A percentile compares a stretch with the other conserved stretches of the same genome.
Conservation (phyloP, 2,329 filamentous ascomycete genomes). For the Apiospora pterosperma region DNA sequence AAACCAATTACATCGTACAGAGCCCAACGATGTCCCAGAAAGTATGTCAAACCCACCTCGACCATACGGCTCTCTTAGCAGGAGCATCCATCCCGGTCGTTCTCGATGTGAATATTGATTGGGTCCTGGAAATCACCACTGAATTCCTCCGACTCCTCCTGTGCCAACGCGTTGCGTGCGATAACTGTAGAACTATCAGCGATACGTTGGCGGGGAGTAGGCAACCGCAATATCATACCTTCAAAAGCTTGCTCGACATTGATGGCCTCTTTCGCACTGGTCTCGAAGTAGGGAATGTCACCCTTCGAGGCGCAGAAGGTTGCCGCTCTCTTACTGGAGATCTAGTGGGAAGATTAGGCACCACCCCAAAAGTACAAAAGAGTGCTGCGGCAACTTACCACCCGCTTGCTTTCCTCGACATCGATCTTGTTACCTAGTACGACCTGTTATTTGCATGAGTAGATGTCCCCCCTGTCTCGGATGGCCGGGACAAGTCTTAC, state of each 20-base stretch:
- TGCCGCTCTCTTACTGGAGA: constrained; percentile 93
- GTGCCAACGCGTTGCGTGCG: constrained; percentile 88
- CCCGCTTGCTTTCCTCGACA: constrained; percentile 94
- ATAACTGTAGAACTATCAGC: constrained; percentile 62
- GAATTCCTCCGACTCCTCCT: constrained; percentile 98
- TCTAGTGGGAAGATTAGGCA: constrained; percentile 45
- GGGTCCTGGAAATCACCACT: constrained; percentile 96
- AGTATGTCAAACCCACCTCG: background rate
- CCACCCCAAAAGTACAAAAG: background rate
- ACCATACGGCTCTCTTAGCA: constrained; percentile 53
- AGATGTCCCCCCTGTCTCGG: background rate
- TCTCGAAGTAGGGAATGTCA: constrained; percentile 98
- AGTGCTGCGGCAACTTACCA: constrained; percentile 52
- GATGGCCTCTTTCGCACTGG: constrained; percentile 96
- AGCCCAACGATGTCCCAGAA: background rate
- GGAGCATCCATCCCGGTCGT: constrained; percentile 86
- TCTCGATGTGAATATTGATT: constrained; percentile 96
- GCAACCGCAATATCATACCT: constrained; percentile 39
- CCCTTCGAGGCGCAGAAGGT: constrained; percentile 98
- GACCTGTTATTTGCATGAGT: constrained; percentile 50
- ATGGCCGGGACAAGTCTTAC: constrained; percentile 48
- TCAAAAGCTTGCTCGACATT: constrained; percentile 86
- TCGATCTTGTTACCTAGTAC: constrained; percentile 99
- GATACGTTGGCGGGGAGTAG: background rate
- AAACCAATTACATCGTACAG: background rate